Evolutionary conservation across 148 eudicot species (phyloP).

Genomic region (Rheum nobile): DNA sequence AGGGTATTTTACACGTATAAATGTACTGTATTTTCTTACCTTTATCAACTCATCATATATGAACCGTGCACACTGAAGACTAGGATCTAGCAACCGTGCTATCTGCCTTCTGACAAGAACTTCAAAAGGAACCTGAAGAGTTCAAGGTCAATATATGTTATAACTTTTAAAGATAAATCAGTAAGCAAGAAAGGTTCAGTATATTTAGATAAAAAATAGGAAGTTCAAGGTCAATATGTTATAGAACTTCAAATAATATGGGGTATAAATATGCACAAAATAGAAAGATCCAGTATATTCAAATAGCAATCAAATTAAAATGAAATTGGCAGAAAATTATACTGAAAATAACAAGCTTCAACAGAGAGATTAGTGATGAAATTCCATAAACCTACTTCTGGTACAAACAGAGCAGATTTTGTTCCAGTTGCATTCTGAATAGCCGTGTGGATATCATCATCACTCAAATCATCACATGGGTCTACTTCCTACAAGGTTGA

Average conservation of each 20-base stretch:
- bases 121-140: conserved; percentile 50
- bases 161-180: background rate
- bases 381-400: conserved; percentile 57
- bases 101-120: conserved; percentile 54
- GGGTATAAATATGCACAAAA: background rate
- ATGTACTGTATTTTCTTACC: conserved; percentile 20
- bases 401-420: conserved; percentile 85
- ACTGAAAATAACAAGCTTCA: background rate
- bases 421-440: conserved; percentile 98
- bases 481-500: conserved; percentile 66
- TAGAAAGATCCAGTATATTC: background rate
- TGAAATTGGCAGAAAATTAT: background rate
- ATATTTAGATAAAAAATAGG: too few relatives aligned
- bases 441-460: conserved; percentile 93
- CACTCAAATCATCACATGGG: conserved; percentile 92
- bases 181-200: background rate
- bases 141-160: background rate
- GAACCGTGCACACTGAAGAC: conserved; percentile 51
- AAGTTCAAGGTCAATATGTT: too few relatives aligned
- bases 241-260: background rate
- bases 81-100: conserved; percentile 50
- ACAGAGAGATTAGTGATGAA: background rate
- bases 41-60: conserved; percentile 49
- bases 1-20: background rate
- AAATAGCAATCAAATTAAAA: background rate